These are phyloP conservation scores for Heliosperma pusillum DNA, from an alignment of 148 eudicot genomes.

Conservation along the genomic window DNA sequence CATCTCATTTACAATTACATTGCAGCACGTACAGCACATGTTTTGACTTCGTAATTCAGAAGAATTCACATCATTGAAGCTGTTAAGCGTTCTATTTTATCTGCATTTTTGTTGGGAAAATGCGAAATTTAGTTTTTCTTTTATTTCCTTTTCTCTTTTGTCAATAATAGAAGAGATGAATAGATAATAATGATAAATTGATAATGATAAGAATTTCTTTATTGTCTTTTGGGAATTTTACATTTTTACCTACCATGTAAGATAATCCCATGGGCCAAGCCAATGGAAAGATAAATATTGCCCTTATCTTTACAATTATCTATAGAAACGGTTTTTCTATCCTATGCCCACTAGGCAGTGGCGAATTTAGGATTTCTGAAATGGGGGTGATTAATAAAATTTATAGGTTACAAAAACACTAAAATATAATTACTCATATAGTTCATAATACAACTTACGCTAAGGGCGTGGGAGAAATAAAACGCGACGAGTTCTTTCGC, in stretches of 20 bases:
- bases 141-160: slow-evolving; percentile 13
- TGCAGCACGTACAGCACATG: too few species aligned
- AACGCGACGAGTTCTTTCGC: too few species aligned
- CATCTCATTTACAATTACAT: too few species aligned
- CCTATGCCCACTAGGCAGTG: too few species aligned
- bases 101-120: background rate
- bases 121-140: background rate
- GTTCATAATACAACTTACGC: too few species aligned
- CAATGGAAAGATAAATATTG: background rate
- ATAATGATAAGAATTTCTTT: slow-evolving; percentile 19
- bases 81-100: too few species aligned
- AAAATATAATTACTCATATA: too few species aligned
- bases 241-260: slow-evolving; percentile 1
- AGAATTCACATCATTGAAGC: background rate
- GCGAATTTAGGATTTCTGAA: too few species aligned
- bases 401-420: too few species aligned
- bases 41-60: background rate
- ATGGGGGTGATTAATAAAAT: too few species aligned
- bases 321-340: too few species aligned
- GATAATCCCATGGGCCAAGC: background rate
- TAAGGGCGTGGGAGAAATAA: too few species aligned
- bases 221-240: slow-evolving; percentile 20
- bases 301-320: background rate
- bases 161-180: background rate
- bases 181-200: slow-evolving; percentile 4